Evolutionary conservation across 805 yeast species (phyloP), one percentile per base, ranked within the genome.

Genomic region (Starmerella khaoyaiensis): DNA sequence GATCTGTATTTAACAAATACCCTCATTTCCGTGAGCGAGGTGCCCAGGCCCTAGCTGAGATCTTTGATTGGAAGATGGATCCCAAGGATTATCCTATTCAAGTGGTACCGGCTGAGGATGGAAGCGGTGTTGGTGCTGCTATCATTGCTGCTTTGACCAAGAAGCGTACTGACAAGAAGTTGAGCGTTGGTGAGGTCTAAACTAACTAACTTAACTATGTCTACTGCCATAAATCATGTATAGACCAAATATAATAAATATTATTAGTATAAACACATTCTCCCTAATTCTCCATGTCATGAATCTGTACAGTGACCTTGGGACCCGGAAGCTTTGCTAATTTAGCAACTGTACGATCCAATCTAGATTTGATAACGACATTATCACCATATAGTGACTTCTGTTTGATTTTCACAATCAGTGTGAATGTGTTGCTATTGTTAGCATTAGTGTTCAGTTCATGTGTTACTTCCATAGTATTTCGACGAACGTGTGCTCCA

Each of bases 81-180:
- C 53, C 61, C 33, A 56, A 65, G 47, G 72, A 74, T 42, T 83
- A 83, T 59, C 97, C 97, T 47, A 76, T 90, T 55, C 63, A 69
- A 47, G 74, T 86, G 50, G 81, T 78, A 28, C 80, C 93, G 41
- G 97, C 98, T 48, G 95, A 87, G 65, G 98, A 90, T 65, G 98
- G 98, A 53, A 79, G 90, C 26, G 97, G 97, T 66, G 95, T 82
- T 33, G 98, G 98, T 58, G 98, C 98, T 39, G 98, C 97, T 36
- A 72, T 87, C 53, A 87, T 90, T 63, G 97, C 98, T 38, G 96
- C 97, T 30, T 71, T 87, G 61, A 79, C 97, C 40, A 73, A 79
- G 60, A 68, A 73, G 59, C 77, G 98, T 66, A 66, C 77, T 54
- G 68, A 64, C 48, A 67, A 71, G 43, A 87, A 87, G 10, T 50